A percentile compares a stretch with the other conserved stretches of the same genome.
These are phyloP conservation scores for Lactarius indigo DNA, from an alignment of 768 basidiomycete genomes.

Conservation along the genomic window DNA sequence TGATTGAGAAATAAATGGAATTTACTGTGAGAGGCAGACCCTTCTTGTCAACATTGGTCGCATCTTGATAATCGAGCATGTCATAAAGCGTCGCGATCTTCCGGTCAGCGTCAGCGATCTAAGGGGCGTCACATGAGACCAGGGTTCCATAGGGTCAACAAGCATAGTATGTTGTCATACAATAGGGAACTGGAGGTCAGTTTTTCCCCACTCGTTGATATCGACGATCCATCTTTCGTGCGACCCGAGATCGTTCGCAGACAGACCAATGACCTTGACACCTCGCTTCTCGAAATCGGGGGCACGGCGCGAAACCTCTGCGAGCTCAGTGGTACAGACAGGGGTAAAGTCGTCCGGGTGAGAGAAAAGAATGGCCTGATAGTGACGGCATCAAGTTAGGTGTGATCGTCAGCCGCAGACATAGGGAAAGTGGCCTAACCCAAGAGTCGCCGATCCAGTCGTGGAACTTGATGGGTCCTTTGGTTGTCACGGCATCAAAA, in stretches of 20 bases:
- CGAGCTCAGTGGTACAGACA: conserved; percentile 95
- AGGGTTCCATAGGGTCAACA: not conserved
- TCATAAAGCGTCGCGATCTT: conserved; percentile 84
- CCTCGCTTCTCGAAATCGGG: conserved; percentile 81
- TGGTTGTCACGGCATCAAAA: conserved; percentile 87
- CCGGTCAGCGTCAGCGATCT: conserved; percentile 93
- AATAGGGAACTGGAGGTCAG: conserved; percentile 88
- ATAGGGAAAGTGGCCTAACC: conserved; percentile 43
- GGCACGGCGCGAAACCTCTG: conserved; percentile 86
- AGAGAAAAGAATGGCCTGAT: conserved; percentile 83
- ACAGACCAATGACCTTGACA: conserved; percentile 92
- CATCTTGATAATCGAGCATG: conserved; percentile 95
- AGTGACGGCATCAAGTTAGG: not conserved
- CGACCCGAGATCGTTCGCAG: conserved; percentile 82
- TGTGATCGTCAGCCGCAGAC: not conserved
- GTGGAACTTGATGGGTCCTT: conserved; percentile 87
- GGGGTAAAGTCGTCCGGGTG: conserved; percentile 94
- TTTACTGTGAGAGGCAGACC: conserved; percentile 89
- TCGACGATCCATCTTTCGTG: conserved; percentile 89
- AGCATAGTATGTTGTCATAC: conserved; percentile 41
- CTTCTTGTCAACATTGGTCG: conserved; percentile 80
- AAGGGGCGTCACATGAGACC: not conserved
- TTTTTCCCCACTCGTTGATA: conserved; percentile 81
- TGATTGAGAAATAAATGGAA: not conserved
- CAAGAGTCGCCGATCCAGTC: conserved; percentile 88